phyloP scores from a whole-genome alignment of 805 yeast species.

The Saccharomycopsis selenospora region DNA sequence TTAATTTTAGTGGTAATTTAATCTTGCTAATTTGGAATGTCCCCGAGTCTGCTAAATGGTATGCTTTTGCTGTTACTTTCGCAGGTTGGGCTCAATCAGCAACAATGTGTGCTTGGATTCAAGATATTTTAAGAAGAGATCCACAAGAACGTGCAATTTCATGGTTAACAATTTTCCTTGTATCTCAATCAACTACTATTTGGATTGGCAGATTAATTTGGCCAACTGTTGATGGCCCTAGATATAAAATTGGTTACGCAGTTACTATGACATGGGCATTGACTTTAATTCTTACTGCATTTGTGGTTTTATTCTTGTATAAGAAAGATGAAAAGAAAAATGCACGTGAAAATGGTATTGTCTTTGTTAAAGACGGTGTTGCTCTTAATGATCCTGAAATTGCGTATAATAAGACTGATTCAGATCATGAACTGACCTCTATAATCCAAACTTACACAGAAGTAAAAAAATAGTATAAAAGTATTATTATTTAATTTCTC shows the following conservation, averaged over 20 bases:
- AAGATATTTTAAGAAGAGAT: conserved; percentile 49
- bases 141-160: conserved; percentile 46
- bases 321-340: conserved; percentile 43
- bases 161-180: conserved; percentile 42
- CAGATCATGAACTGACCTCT: not conserved
- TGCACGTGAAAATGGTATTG: conserved; percentile 43
- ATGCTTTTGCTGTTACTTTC: conserved; percentile 50
- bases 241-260: conserved; percentile 46
- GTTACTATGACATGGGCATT: conserved; percentile 43
- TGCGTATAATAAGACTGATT: not conserved
- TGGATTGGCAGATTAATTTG: conserved; percentile 45
- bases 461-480: too few relatives aligned
- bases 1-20: conserved; percentile 45
- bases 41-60: conserved; percentile 49
- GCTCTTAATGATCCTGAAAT: not conserved
- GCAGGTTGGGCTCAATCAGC: conserved; percentile 59
- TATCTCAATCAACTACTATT: conserved; percentile 49
- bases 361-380: conserved; percentile 23
- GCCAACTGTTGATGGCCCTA: conserved; percentile 50
- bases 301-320: conserved; percentile 46
- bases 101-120: conserved; percentile 50
- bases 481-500: too few relatives aligned
- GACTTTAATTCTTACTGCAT: conserved; percentile 41
- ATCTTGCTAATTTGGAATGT: conserved; percentile 51
- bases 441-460: too few relatives aligned